Percentiles rank a stretch among this genome's conserved stretches.
Evolutionary conservation across 768 basidiomycete genomes (phyloP).

Genomic region (Pleurotus djamor): DNA sequence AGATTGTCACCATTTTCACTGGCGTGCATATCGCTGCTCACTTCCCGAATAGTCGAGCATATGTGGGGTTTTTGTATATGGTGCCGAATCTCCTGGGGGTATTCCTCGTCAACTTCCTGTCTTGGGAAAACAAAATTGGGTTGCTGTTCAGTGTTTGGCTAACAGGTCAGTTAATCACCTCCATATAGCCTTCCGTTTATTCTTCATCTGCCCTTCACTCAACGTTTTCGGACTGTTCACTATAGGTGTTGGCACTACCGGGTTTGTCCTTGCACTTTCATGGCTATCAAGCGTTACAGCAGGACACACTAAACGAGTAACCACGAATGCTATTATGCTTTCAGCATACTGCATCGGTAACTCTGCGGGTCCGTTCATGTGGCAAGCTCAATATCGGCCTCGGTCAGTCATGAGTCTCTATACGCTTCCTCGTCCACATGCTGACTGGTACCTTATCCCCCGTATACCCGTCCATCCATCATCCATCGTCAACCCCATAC

Average conservation of each 20-base stretch:
- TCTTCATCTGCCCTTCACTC: background rate
- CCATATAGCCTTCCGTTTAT: background rate
- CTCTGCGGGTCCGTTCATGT: conserved; percentile 75
- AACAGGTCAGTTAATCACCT: background rate
- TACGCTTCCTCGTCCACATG: background rate
- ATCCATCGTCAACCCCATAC: no score
- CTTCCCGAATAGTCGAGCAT: conserved; percentile 59
- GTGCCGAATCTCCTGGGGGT: conserved; percentile 65
- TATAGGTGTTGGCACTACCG: conserved; percentile 48
- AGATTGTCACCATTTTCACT: conserved; percentile 69
- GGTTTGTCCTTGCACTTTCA: conserved; percentile 56
- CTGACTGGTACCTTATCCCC: no score
- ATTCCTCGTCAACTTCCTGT: conserved; percentile 60
- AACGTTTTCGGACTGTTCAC: background rate
- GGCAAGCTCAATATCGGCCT: conserved; percentile 66
- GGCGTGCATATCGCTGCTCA: conserved; percentile 59
- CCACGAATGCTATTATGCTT: conserved; percentile 72
- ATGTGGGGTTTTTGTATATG: conserved; percentile 56
- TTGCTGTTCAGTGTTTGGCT: conserved; percentile 41
- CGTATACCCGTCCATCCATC: no score
- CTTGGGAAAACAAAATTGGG: conserved; percentile 65
- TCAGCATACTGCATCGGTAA: conserved; percentile 68
- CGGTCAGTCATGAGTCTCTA: conserved; percentile 37
- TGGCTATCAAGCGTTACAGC: conserved; percentile 69
- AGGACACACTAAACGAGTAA: conserved; percentile 72